Base-by-base conservation (phyloP, 2,329 filamentous ascomycete genomes). In the Neoarthrinium moseri region DNA sequence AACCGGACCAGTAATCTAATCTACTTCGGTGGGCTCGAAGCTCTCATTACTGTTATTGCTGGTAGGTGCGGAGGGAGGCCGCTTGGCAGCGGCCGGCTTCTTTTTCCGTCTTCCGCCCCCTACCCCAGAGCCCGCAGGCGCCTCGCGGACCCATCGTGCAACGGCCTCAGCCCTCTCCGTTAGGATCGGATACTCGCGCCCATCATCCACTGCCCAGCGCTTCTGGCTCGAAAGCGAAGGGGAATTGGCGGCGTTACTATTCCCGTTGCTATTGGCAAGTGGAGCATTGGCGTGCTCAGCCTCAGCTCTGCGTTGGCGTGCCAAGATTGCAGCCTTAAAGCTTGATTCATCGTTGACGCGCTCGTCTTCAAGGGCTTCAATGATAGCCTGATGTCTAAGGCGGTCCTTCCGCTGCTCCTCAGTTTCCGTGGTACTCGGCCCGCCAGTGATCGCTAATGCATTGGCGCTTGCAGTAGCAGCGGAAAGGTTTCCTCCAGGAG, bases 131-230 rank as follows among this genome's bases (percentile, higher is more conserved):
- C 56, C 56, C 18, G 61, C 50, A 5, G 78, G 81, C 1, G 79
- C 81, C 47, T 84, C 75, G 39, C 68, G 67, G 18, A 92, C 78
- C 88, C 89, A 94, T 33, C 79, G 69, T 1, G 83, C 78, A 47
- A 92, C 81, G 15, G 80, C 78, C 38, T 81, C 75, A 1, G 87
- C 87, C 18, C 88, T 76, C 51, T 87, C 84, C 2, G 86, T 88
- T 15, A 78, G 74, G 51, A 89, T 82, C 3, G 81, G 80, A 60
- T 87, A 87, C 52, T 89, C 85, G 56, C 80, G 81, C 1, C 77
- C 79, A 49, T 85, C 80, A 43, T 86, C 83, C 46, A 81, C 74
- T 5, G 79, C 76, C 81, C 81, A 86, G 7, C 80, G 69, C 56
- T 82, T 83, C 10, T 57, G 56, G 2, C 51, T 49, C 8, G 51